A percentile compares a stretch with the other conserved stretches of the same genome.
These are phyloP conservation scores for Salix arbutifolia DNA, from an alignment of 345 rosid species.

Conservation along the genomic window DNA sequence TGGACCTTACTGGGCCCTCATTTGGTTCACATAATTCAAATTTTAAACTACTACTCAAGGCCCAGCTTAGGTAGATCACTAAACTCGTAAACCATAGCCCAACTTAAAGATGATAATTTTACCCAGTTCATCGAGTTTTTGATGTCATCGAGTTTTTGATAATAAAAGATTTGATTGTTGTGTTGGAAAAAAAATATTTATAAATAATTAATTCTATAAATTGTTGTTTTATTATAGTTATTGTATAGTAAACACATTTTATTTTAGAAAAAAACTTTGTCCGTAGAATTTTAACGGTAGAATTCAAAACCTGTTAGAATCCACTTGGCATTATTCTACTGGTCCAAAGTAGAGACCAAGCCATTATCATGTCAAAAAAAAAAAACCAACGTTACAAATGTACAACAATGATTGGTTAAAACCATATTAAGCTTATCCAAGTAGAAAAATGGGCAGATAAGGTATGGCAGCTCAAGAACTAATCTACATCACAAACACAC, in stretches of 20 bases:
- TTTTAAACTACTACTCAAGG: not conserved
- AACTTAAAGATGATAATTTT: no score
- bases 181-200: no score
- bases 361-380: conserved; percentile 26
- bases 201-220: no score
- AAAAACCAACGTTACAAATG: conserved; percentile 10
- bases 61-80: not conserved
- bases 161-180: no score
- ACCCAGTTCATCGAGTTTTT: no score
- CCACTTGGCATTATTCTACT: conserved; percentile 32
- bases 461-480: conserved; percentile 25
- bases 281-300: not conserved
- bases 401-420: conserved; percentile 25
- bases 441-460: conserved; percentile 36
- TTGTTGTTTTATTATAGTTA: no score
- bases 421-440: conserved; percentile 55
- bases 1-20: not conserved
- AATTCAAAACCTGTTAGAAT: not conserved
- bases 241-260: no score
- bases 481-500: conserved; percentile 44
- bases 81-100: no score
- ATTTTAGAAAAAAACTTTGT: not conserved
- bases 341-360: conserved; percentile 14
- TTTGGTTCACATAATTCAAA: not conserved
- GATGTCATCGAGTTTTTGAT: no score